Conservation (phyloP, 208 protist genomes). For the Acanthamoeba rhysodes region DNA sequence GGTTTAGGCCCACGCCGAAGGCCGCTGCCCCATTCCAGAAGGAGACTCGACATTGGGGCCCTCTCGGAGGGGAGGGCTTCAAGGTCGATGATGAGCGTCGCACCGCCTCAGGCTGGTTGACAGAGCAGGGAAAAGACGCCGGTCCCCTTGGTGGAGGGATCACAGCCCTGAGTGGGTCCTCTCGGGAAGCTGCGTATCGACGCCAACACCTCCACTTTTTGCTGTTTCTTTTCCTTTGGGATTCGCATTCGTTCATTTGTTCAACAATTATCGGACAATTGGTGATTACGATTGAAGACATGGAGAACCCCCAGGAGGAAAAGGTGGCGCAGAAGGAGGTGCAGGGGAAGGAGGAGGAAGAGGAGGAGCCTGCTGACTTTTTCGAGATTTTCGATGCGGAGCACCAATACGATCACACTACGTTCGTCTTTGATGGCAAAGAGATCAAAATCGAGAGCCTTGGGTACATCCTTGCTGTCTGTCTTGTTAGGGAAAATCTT, state of each 20-base stretch:
- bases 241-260: too few relatives aligned
- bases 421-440: not conserved
- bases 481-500: not conserved
- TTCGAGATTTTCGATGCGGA: slow-evolving; percentile 51
- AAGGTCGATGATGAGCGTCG: slow-evolving; percentile 28
- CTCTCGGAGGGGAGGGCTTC: slow-evolving; percentile 11
- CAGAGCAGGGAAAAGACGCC: slow-evolving; percentile 27
- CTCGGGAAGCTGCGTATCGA: slow-evolving; percentile 27
- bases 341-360: not conserved
- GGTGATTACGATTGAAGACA: not conserved
- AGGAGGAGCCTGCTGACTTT: not conserved
- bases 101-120: slow-evolving; percentile 17
- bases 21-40: slow-evolving; percentile 17
- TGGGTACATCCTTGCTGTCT: not conserved
- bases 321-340: not conserved
- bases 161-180: slow-evolving; percentile 26
- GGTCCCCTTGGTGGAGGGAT: slow-evolving; percentile 20
- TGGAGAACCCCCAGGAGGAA: not conserved
- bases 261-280: too few relatives aligned
- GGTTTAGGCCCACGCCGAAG: slow-evolving; percentile 17
- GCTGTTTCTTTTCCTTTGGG: too few relatives aligned
- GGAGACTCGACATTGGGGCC: slow-evolving; percentile 4
- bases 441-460: slow-evolving; percentile 45
- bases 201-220: slow-evolving; percentile 25
- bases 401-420: slow-evolving; percentile 42